A percentile compares a stretch with the other conserved stretches of the same genome.
Evolutionary conservation across 2,329 filamentous ascomycete species (phyloP).

Genomic region (Fusarium xyrophilum): DNA sequence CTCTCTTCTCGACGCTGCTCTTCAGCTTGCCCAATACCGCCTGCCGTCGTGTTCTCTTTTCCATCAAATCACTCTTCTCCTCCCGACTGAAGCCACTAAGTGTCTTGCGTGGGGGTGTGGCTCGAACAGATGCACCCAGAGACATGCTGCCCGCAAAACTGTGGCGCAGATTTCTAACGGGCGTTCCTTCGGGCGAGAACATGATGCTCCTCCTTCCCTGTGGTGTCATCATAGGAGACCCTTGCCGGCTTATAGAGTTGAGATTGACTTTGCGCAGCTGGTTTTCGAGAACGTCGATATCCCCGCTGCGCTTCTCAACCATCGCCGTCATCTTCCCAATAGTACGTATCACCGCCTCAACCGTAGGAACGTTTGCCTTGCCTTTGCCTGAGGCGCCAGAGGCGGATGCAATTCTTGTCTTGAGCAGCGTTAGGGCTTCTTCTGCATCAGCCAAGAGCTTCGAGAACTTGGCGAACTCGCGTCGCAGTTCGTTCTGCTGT

Average conservation of each 20-base stretch:
- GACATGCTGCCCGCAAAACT: constrained; percentile 50
- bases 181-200: constrained; percentile 54
- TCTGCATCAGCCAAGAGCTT: constrained; percentile 79
- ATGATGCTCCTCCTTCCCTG: constrained; percentile 49
- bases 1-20: constrained; percentile 56
- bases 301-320: constrained; percentile 88
- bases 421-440: constrained; percentile 78
- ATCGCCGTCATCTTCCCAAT: constrained; percentile 92
- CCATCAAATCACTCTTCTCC: constrained; percentile 64
- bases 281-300: constrained; percentile 87
- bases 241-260: constrained; percentile 53
- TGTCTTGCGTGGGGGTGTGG: constrained; percentile 65
- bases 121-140: constrained; percentile 49
- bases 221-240: constrained; percentile 51
- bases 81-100: constrained; percentile 65
- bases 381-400: constrained; percentile 57
- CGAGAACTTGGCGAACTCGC: constrained; percentile 76
- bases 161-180: constrained; percentile 52
- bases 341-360: constrained; percentile 90
- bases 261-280: constrained; percentile 79
- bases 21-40: constrained; percentile 61
- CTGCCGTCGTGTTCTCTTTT: constrained; percentile 60
- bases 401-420: constrained; percentile 73
- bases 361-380: constrained; percentile 71
- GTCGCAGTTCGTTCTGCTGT: constrained; percentile 83